Evolutionary conservation across 2,329 filamentous ascomycete genomes (phyloP), one percentile per base, ranked within the genome.

Genomic region (Colletotrichum theobromicola): DNA sequence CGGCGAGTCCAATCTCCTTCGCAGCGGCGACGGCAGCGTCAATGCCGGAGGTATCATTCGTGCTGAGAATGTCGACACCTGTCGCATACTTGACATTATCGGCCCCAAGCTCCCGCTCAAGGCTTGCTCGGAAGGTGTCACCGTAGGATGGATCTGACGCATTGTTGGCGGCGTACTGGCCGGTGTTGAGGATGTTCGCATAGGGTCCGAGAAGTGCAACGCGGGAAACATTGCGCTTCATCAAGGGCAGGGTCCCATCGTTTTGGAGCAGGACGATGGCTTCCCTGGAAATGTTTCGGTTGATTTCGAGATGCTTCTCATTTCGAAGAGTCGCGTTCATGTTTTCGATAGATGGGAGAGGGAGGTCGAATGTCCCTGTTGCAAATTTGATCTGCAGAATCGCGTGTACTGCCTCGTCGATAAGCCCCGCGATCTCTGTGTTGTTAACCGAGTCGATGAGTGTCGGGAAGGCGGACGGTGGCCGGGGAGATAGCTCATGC

Each of bases 311-410:
- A 55, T 78, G 77, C 2, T 18, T 46, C 7, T 69, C 37, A 7
- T 50, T 74, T 15, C 78, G 75, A 10, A 78, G 65, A 9, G 77
- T 78, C 4, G 50, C 58, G 30, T 67, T 75, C 2, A 71, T 66
- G 2, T 68, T 72, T n/a, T 77, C 71, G 5, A 77, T 15, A 2
- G 77, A 76, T 4, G 81, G 79, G 2, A 82, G 63, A 5, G 69
- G 71, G 7, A 77, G 77, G 28, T 81, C 80, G 35, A 82, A 82
- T 5, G 76, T 63, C 3, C 81, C 80, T 0, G 79, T 79, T 3
- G 76, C 74, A 28, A 81, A 81, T 68, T 83, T 83, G 75, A 83
- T 79, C 37, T 78, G 74, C 9, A 82, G 78, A 5, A 83, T 61
- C 5, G 78, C 77, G 2, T 68, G 73, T 2, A 77, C 79, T 4